phyloP scores from a whole-genome alignment of 179 eudicot species.

The Beta lomatogona region DNA sequence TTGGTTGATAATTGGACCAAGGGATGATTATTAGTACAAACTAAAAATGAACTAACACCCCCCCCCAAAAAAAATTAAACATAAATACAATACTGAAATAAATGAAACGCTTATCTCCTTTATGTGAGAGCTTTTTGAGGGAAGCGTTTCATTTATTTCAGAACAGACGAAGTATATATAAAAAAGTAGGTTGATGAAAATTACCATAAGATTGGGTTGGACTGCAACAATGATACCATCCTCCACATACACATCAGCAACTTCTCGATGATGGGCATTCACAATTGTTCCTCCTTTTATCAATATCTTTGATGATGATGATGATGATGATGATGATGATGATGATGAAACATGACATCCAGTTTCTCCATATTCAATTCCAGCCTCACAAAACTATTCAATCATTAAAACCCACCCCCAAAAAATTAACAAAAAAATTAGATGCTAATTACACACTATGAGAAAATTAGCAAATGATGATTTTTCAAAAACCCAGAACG shows the following conservation, averaged over 20 bases:
- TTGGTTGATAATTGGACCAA: background rate
- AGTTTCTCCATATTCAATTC: slow-evolving; percentile 53
- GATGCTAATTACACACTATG: background rate
- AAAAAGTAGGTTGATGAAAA: background rate
- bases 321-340: slow-evolving; percentile 37
- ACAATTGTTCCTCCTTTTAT: slow-evolving; percentile 90
- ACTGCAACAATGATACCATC: slow-evolving; percentile 81
- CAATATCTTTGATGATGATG: slow-evolving; percentile 60
- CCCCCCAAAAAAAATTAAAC: too few species aligned
- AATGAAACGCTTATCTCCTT: too few species aligned
- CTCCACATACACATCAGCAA: slow-evolving; percentile 89
- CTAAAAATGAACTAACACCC: background rate
- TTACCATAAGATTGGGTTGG: slow-evolving; percentile 65
- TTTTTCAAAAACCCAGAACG: background rate
- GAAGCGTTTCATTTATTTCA: too few species aligned
- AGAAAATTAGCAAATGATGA: background rate
- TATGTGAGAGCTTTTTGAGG: too few species aligned
- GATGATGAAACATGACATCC: slow-evolving; percentile 50
- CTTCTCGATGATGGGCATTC: slow-evolving; percentile 77
- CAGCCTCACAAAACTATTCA: slow-evolving; percentile 74
- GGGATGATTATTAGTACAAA: background rate
- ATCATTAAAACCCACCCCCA: slow-evolving; percentile 3
- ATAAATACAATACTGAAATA: too few species aligned
- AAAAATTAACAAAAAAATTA: background rate
- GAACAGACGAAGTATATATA: too few species aligned